Evolutionary conservation across 2,329 filamentous ascomycete genomes (phyloP), one percentile per base, ranked within the genome.

Genomic region (Epichloe gansuensis): DNA sequence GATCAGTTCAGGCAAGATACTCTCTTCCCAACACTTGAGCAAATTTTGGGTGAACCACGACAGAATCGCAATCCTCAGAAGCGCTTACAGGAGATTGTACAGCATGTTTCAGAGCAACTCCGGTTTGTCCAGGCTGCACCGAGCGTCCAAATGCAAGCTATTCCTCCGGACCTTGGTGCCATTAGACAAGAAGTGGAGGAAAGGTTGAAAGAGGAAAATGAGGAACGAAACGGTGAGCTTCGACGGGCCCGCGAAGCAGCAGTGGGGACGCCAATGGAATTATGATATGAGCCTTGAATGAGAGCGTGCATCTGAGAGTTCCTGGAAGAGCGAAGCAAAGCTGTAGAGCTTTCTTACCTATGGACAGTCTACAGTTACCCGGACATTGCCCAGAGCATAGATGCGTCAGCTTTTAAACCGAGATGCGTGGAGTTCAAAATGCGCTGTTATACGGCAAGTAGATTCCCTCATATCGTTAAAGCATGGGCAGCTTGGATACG

Each of bases 1-100:
- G 83, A 87, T 56, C 89, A 94, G 56, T 98, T 98, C 69, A 81
- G 87, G 46, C 85, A 89, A 42, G 87, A 93, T 56, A 89, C 84
- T 25, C 78, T 98, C 13, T 93, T 96, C 63, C 93, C 93, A 0
- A 85, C 87, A 4, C 77, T 97, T n/a, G 81, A 86, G 60, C 76
- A 84, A 63, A 80, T 83, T 42, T 64, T 84, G 41, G 76, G 78
- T 47, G 85, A 91, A 59, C 77, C 77, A 46, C 73, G 78, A 50
- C 81, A 84, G 62, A 96, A 96, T 64, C 81, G 85, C 60, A 94
- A 95, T 61, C 78, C 86, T 5, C 75, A 79, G 48, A 85, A 89
- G 61, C 85, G 88, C 55, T 72, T 95, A 17, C 75, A 83, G 47
- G 82, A 84, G 36, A 84, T 95, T 43, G 77, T 94, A 4, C 77